phyloP scores from a whole-genome alignment of 805 yeast genomes.

The Candida silvicultrix region DNA sequence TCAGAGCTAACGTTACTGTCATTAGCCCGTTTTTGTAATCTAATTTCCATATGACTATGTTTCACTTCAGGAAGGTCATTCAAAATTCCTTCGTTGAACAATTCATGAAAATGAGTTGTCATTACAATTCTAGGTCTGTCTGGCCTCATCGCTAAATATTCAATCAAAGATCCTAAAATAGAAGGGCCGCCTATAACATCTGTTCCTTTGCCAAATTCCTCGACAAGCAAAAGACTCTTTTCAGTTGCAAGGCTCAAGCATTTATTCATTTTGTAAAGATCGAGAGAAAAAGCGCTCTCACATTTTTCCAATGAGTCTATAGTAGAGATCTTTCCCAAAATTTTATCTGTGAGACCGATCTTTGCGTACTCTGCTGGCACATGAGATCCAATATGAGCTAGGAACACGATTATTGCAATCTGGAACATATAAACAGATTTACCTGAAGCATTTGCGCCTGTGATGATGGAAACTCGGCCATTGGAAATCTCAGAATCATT shows the following conservation, averaged over 20 bases:
- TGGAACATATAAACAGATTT: slow-evolving; percentile 46
- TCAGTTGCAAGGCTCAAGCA: slow-evolving; percentile 33
- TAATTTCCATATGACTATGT: slow-evolving; percentile 31
- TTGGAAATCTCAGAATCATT: slow-evolving; percentile 31
- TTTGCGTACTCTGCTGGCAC: slow-evolving; percentile 44
- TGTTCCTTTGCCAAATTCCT: slow-evolving; percentile 52
- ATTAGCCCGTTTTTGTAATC: slow-evolving; percentile 7
- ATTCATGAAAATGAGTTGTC: slow-evolving; percentile 39
- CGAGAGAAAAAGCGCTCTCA: slow-evolving; percentile 47
- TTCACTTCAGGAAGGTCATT: slow-evolving; percentile 15
- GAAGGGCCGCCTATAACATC: slow-evolving; percentile 41
- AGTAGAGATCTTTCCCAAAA: slow-evolving; percentile 38
- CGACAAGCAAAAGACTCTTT: slow-evolving; percentile 38
- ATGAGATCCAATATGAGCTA: slow-evolving; percentile 49
- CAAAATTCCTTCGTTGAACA: slow-evolving; percentile 25
- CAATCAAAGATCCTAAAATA: slow-evolving; percentile 33
- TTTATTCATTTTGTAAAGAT: slow-evolving; percentile 36
- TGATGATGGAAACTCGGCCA: slow-evolving; percentile 27
- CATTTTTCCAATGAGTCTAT: slow-evolving; percentile 32
- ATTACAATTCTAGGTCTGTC: slow-evolving; percentile 24
- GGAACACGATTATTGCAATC: slow-evolving; percentile 38
- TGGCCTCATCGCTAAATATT: slow-evolving; percentile 10
- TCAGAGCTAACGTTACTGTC: slow-evolving; percentile 1
- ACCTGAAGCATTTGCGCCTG: slow-evolving; percentile 49
- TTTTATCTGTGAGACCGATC: slow-evolving; percentile 41